Percentiles rank a stretch among this genome's conserved stretches.
phyloP scores from a whole-genome alignment of 1,139 yeast species.

The Hansenula sp. region DNA sequence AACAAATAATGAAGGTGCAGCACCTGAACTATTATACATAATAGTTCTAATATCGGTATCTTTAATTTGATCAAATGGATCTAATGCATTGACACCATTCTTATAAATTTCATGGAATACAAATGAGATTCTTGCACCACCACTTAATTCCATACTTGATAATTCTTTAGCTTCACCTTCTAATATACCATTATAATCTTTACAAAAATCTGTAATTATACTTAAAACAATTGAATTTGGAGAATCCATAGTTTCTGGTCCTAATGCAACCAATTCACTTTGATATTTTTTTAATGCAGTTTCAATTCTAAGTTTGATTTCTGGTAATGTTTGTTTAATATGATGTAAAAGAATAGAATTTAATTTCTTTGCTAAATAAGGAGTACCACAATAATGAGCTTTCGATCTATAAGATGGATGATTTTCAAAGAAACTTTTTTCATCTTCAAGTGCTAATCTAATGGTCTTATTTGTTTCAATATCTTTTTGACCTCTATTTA shows the following conservation, averaged over 20 bases:
- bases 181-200: conserved; percentile 85
- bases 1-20: conserved; percentile 95
- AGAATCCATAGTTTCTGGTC: conserved; percentile 83
- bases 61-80: conserved; percentile 96
- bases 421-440: conserved; percentile 67
- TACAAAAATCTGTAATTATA: conserved; percentile 88
- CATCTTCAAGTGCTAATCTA: conserved; percentile 82
- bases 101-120: conserved; percentile 96
- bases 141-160: conserved; percentile 79
- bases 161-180: conserved; percentile 94
- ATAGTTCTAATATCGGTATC: conserved; percentile 98
- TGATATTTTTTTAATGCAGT: conserved; percentile 79
- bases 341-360: conserved; percentile 88
- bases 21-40: conserved; percentile 93
- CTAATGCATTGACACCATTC: conserved; percentile 87
- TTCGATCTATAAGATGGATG: conserved; percentile 79
- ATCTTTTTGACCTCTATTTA: conserved; percentile 96
- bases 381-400: conserved; percentile 93
- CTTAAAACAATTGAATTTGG: conserved; percentile 87
- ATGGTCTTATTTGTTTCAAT: conserved; percentile 85
- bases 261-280: conserved; percentile 69
- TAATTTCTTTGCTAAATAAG: conserved; percentile 89
- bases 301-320: conserved; percentile 86
- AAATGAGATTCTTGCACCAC: conserved; percentile 97
- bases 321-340: conserved; percentile 91